A percentile compares a stretch with the other conserved stretches of the same genome.
Evolutionary conservation across 2,329 filamentous ascomycete species (phyloP).

Genomic region (Cladosporium colombiae): DNA sequence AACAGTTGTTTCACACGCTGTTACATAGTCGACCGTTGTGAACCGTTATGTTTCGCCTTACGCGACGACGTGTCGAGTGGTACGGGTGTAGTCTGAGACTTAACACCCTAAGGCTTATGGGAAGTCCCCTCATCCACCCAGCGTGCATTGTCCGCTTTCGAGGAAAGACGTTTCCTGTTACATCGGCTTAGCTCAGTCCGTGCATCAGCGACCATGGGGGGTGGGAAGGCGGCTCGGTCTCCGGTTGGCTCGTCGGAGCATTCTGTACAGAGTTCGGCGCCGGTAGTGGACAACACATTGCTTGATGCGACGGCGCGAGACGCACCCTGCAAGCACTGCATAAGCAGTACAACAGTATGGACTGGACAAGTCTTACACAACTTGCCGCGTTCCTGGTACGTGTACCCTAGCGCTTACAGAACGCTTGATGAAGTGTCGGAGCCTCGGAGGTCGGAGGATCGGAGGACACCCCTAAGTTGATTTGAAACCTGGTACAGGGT

Average conservation of each 20-base stretch:
- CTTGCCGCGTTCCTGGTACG: neutral
- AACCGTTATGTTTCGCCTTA: neutral
- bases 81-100: neutral
- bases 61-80: neutral
- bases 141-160: neutral
- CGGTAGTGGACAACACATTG: neutral
- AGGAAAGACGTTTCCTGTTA: neutral
- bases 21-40: neutral
- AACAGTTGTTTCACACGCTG: neutral
- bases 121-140: neutral
- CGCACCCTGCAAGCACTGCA: neutral
- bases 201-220: neutral
- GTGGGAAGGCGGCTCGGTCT: neutral
- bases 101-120: neutral
- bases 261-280: neutral
- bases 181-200: neutral
- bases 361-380: neutral
- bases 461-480: neutral
- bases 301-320: slow-evolving; percentile 2
- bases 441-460: no score
- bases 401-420: neutral
- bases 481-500: neutral
- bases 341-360: neutral
- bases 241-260: neutral
- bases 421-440: no score